These are phyloP conservation scores for Colletotrichum filicis DNA, from an alignment of 2,329 filamentous ascomycete genomes.

Conservation along the genomic window DNA sequence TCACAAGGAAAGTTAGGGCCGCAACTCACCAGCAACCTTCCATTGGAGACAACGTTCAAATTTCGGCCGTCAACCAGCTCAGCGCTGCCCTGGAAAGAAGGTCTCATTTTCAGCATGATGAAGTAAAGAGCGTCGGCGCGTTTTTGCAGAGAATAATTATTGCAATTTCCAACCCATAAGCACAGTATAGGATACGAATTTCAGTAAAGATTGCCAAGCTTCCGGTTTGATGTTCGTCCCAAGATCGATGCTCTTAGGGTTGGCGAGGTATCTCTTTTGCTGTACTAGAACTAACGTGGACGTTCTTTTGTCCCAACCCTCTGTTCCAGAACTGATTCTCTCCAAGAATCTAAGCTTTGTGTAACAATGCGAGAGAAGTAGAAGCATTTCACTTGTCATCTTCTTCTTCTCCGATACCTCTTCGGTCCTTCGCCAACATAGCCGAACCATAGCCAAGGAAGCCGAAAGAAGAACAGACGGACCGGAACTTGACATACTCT, in stretches of 20 bases:
- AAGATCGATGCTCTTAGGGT: not conserved
- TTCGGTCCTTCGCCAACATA: not conserved
- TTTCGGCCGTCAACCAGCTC: not conserved
- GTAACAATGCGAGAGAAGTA: not conserved
- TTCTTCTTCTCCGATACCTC: not conserved
- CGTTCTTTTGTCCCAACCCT: too few species aligned
- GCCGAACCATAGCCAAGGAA: not conserved
- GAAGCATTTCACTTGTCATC: not conserved
- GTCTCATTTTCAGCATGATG: not conserved
- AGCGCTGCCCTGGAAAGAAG: not conserved
- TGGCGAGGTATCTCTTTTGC: too few species aligned
- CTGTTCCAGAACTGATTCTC: too few species aligned
- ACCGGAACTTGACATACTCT: not conserved
- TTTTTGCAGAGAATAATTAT: not conserved
- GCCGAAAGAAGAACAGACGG: not conserved
- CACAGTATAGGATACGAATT: not conserved
- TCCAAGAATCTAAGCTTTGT: not conserved
- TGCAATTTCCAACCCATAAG: not conserved
- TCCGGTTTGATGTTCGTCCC: constrained; percentile 31
- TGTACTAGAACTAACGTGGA: not conserved
- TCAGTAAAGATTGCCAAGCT: not conserved
- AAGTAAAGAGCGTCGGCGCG: not conserved
- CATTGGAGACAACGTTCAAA: not conserved
- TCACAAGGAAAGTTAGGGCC: not conserved
- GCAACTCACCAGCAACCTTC: not conserved